Conservation (phyloP, 2,329 filamentous ascomycete species). For the Fusarium tupiense region DNA sequence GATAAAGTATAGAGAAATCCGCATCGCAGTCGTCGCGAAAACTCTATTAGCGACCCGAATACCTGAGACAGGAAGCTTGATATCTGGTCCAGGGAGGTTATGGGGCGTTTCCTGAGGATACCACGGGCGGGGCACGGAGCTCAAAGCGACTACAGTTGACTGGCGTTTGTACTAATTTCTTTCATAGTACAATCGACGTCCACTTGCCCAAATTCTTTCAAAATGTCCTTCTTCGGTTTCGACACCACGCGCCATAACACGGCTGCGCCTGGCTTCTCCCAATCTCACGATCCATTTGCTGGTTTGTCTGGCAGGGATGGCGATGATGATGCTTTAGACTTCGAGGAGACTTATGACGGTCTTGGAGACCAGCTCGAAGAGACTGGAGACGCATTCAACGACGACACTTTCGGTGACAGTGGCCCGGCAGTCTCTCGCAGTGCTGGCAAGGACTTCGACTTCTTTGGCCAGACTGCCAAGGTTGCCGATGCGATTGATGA, state of each 20-base stretch:
- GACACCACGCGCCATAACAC: conserved; percentile 76
- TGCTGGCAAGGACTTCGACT: conserved; percentile 95
- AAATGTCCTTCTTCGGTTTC: conserved; percentile 94
- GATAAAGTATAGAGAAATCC: background rate
- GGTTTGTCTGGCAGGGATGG: conserved; percentile 75
- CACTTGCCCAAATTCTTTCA: conserved; percentile 39
- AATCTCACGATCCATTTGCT: conserved; percentile 86
- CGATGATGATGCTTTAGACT: conserved; percentile 73
- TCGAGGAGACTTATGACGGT: conserved; percentile 97
- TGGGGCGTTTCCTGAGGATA: conserved; percentile 9
- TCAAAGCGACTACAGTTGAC: conserved; percentile 25
- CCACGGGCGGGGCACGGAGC: conserved; percentile 30
- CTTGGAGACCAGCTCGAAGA: conserved; percentile 91
- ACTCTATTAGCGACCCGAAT: background rate
- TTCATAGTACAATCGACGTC: conserved; percentile 37
- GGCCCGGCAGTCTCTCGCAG: conserved; percentile 53
- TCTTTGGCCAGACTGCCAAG: conserved; percentile 91
- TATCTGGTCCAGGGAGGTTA: background rate
- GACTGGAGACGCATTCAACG: conserved; percentile 92
- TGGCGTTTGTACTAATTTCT: conserved; percentile 35
- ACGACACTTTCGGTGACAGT: conserved; percentile 83
- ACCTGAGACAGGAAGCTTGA: background rate
- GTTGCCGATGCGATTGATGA: conserved; percentile 88
- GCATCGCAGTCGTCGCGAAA: background rate
- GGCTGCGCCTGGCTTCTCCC: conserved; percentile 82